Percentiles rank a stretch among this genome's conserved stretches.
Evolutionary conservation across 2,329 filamentous ascomycete genomes (phyloP).

Genomic region (Ophiostoma quercus): DNA sequence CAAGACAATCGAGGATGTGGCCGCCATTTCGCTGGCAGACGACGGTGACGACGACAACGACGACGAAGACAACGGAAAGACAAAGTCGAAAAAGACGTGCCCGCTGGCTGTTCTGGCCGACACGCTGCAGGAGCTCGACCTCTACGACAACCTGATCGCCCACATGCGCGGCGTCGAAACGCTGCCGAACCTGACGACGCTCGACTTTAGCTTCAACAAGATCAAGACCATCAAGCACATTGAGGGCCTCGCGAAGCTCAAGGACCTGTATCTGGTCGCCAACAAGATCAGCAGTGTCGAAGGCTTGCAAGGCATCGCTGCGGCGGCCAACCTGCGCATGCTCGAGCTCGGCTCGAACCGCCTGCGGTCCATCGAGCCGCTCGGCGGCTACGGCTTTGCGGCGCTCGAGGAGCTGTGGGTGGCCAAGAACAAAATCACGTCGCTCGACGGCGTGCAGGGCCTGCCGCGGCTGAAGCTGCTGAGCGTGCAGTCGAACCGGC

Average conservation of each 20-base stretch:
- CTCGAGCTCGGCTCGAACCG: constrained; percentile 89
- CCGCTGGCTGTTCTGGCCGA: constrained; percentile 55
- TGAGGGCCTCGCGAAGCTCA: constrained; percentile 68
- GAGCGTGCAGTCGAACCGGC: constrained; percentile 91
- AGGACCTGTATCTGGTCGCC: constrained; percentile 85
- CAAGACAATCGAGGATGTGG: not conserved
- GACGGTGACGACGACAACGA: not conserved
- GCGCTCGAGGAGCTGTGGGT: constrained; percentile 71
- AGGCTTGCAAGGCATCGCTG: constrained; percentile 63
- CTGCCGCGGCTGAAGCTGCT: constrained; percentile 79
- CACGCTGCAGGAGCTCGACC: constrained; percentile 76
- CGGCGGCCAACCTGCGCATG: constrained; percentile 57
- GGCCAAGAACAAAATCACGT: constrained; percentile 27
- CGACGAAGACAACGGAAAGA: constrained; percentile 32
- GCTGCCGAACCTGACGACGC: constrained; percentile 66
- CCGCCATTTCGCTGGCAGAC: not conserved
- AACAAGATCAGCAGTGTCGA: constrained; percentile 92
- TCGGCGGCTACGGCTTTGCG: constrained; percentile 93
- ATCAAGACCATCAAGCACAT: constrained; percentile 97
- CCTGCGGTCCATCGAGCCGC: constrained; percentile 60
- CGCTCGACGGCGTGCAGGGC: constrained; percentile 39
- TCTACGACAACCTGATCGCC: constrained; percentile 93
- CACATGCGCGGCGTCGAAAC: constrained; percentile 80
- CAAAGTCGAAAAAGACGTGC: constrained; percentile 3
- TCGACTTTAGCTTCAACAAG: constrained; percentile 98